Base-by-base conservation (phyloP, 2,329 filamentous ascomycete species). In the Colletotrichum camelliae region DNA sequence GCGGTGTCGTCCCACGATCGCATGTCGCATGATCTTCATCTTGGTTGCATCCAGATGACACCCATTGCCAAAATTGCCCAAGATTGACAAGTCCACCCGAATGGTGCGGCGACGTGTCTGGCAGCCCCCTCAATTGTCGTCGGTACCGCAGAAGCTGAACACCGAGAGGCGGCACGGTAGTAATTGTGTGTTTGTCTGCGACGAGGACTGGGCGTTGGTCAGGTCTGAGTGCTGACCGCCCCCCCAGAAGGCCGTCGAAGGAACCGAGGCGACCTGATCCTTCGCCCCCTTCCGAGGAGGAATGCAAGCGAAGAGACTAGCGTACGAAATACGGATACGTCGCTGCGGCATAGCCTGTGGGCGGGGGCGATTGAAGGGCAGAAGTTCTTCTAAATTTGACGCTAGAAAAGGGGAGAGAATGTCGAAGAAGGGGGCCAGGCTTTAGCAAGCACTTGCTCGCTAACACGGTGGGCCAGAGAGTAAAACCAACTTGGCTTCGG, bases 11-110 rank as follows among this genome's bases (percentile, higher is more conserved):
- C n/a, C 57, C 55, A 31, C 64, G 57, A 73, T 52, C 43, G 35
- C 52, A 39, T 60, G 74, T 74, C 68, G 74, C 74, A 75, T 69
- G 58, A 68, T 75, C 68, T 75, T 57, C 68, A 64, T 43, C 27
- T 67, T 70, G 43, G 66, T 70, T 58, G 58, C 71, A 70, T 58
- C 43, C 65, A 69, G 29, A 57, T 64, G 60, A 27, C 35, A 35
- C 27, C 7, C 35, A 55, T 52, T 67, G 18, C 58, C 67, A 12
- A 24, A 24, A 62, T 21, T 62, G 67, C 57, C 55, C 48, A 60
- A 58, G 18, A 58, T 58, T 68, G 65, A 58, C 48, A 48, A 48
- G 67, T 52, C 37, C 67, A 62, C 57, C 55, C 24, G 57, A 70
- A 62, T 16, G 35, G 29, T 48, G 67, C 67, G 27, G 37, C 67